Evolutionary conservation across 371 early-diverging fungal species (phyloP).

Genomic region (Batrachochytrium dendrobatidis): DNA sequence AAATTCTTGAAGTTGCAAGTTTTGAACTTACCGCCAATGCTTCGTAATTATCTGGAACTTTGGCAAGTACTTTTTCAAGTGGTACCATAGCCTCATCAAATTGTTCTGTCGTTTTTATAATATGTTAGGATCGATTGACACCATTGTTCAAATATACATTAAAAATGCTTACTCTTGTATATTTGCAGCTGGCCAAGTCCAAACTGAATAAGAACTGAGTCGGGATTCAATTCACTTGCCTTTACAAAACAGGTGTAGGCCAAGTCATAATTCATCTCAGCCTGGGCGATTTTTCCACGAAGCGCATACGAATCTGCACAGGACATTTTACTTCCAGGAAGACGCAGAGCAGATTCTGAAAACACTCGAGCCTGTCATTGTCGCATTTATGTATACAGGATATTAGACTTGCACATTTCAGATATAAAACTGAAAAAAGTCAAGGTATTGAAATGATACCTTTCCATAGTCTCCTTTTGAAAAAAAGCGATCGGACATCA

Average conservation of each 20-base stretch:
- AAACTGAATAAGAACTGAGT: constrained; percentile 63
- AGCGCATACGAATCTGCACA: constrained; percentile 23
- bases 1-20: background rate
- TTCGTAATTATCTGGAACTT: constrained; percentile 36
- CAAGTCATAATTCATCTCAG: constrained; percentile 20
- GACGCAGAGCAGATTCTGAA: constrained; percentile 11
- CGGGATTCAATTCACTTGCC: constrained; percentile 58
- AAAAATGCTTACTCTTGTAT: constrained; percentile 19
- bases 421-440: too few relatives aligned
- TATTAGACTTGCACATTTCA: too few relatives aligned
- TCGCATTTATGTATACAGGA: too few relatives aligned
- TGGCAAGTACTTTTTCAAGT: constrained; percentile 55
- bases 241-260: constrained; percentile 65
- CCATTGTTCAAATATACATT: too few relatives aligned
- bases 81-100: background rate
- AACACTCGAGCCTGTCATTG: constrained; percentile 20
- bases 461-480: constrained; percentile 14
- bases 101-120: background rate
- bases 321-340: background rate
- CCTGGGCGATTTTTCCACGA: constrained; percentile 15
- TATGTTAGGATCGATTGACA: too few relatives aligned
- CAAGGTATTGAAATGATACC: too few relatives aligned
- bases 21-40: constrained; percentile 17
- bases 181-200: constrained; percentile 66
- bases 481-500: constrained; percentile 28